Conservation (phyloP, 78 protist species). For the slime mould (Dictyostelium discoideum) region DNA sequence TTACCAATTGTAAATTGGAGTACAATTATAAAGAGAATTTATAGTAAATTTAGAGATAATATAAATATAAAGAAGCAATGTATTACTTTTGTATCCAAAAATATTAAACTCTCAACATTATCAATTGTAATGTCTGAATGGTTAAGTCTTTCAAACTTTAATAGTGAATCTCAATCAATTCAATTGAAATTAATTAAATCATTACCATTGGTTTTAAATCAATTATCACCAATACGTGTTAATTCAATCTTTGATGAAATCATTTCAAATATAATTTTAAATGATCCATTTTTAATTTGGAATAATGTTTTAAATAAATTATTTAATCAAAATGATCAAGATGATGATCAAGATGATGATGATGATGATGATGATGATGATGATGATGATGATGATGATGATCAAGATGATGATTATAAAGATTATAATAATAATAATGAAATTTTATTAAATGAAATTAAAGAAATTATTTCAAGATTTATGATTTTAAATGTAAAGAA, state of each 20-base stretch:
- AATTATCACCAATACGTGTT: slow-evolving; percentile 2
- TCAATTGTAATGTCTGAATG: slow-evolving; percentile 22
- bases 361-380: not conserved
- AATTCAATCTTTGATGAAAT: slow-evolving; percentile 9
- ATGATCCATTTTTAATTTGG: not conserved
- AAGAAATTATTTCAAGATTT: not conserved
- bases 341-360: not conserved
- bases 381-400: not conserved
- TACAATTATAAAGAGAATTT: slow-evolving; percentile 21
- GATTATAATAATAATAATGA: not conserved
- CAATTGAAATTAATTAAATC: not conserved
- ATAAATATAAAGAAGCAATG: not conserved
- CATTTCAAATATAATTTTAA: not conserved
- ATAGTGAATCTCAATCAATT: not conserved
- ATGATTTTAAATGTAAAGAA: not conserved
- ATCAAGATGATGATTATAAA: not conserved
- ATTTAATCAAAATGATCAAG: not conserved
- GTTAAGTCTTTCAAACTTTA: slow-evolving; percentile 4
- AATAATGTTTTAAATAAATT: not conserved
- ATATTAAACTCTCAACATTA: not conserved
- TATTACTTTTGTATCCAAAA: slow-evolving; percentile 15
- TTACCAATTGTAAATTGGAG: slow-evolving; percentile 74
- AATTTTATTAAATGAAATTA: not conserved
- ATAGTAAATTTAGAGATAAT: not conserved
- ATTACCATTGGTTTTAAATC: slow-evolving; percentile 1